A percentile compares a stretch with the other conserved stretches of the same genome.
Evolutionary conservation across 108 stramenopile species (phyloP).

Genomic region (Ochromonas danica): DNA sequence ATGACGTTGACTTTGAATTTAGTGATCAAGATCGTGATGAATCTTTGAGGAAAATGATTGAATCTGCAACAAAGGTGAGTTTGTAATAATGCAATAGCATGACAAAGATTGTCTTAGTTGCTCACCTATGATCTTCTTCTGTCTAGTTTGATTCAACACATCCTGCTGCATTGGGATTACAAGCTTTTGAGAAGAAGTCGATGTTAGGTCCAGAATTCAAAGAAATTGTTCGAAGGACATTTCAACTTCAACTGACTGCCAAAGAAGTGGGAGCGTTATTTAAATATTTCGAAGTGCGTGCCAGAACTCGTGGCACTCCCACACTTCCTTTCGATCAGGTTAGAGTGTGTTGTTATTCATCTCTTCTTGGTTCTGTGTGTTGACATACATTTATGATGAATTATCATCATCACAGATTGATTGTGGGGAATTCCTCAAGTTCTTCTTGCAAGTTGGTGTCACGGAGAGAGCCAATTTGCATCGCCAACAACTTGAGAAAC

Average conservation of each 20-base stretch:
- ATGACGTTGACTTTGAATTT: not conserved
- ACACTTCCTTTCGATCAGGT: too few relatives aligned
- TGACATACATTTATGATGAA: too few relatives aligned
- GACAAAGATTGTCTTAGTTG: too few relatives aligned
- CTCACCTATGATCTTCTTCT: too few relatives aligned
- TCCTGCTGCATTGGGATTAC: slow-evolving; percentile 22
- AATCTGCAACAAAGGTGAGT: slow-evolving; percentile 13
- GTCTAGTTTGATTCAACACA: slow-evolving; percentile 8
- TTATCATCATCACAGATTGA: too few relatives aligned
- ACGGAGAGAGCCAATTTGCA: not conserved
- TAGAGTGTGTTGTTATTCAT: too few relatives aligned
- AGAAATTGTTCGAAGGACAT: slow-evolving; percentile 27
- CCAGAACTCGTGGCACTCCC: too few relatives aligned
- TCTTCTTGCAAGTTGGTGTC: slow-evolving; percentile 22
- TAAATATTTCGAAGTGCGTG: not conserved
- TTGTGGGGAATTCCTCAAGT: slow-evolving; percentile 22
- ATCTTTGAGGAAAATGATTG: not conserved
- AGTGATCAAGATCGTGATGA: not conserved
- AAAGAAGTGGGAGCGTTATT: slow-evolving; percentile 27
- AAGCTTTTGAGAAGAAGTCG: slow-evolving; percentile 3
- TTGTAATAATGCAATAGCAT: too few relatives aligned
- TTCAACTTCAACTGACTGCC: not conserved
- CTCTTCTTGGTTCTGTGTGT: too few relatives aligned
- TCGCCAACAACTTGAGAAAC: slow-evolving; percentile 24
- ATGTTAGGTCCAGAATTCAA: slow-evolving; percentile 10